Conservation (phyloP, 345 rosid genomes). For the Eucalyptus brandiana region DNA sequence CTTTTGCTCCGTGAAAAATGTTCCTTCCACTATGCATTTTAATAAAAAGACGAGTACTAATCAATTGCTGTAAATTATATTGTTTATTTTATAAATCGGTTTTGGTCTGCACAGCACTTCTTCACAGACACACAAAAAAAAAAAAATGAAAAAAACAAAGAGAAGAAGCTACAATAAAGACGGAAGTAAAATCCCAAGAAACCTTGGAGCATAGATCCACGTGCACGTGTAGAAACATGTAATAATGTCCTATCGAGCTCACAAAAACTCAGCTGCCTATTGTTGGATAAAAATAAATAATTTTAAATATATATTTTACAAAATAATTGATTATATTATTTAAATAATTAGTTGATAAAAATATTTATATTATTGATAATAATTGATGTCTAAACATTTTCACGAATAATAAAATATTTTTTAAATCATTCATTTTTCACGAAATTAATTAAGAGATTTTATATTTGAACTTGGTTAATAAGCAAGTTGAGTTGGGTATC, state of each 20-base stretch:
- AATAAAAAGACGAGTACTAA: not conserved
- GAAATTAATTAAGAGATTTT: not conserved
- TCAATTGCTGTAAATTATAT: not conserved
- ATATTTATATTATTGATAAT: no score
- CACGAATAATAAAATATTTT: no score
- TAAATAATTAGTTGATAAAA: no score
- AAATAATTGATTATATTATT: no score
- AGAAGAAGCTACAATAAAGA: not conserved
- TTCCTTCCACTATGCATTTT: not conserved
- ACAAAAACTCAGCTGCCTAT: not conserved
- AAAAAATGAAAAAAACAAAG: fast-evolving
- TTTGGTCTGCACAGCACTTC: not conserved
- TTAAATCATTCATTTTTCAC: no score
- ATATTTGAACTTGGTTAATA: not conserved
- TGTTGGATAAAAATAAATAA: no score
- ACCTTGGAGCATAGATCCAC: not conserved
- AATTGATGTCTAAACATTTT: no score
- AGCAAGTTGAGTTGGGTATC: fast-evolving
- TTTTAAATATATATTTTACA: no score
- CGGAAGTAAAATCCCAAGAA: not conserved
- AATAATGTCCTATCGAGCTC: not conserved
- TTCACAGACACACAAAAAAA: not conserved
- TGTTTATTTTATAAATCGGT: not conserved
- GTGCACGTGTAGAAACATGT: not conserved
- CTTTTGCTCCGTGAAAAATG: not conserved